phyloP scores from a whole-genome alignment of 371 early-diverging fungal species.

The Homolaphlyctis polyrhiza region DNA sequence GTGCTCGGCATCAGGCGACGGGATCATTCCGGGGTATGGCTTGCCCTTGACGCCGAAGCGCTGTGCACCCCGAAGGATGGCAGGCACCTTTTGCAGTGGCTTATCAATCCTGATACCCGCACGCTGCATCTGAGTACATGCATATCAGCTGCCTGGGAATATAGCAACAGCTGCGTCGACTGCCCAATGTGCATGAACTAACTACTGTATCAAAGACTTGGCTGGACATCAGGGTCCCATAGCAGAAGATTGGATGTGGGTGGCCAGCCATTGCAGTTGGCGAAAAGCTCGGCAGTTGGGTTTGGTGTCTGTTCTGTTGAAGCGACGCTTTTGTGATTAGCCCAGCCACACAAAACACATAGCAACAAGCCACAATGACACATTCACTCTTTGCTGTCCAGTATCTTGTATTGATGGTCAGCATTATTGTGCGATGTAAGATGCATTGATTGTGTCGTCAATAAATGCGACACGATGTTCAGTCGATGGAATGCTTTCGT shows the following conservation, averaged over 20 bases:
- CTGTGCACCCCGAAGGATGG: not conserved
- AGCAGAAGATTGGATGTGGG: not conserved
- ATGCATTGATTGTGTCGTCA: no score
- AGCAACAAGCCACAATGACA: no score
- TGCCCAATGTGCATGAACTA: not conserved
- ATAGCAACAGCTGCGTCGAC: not conserved
- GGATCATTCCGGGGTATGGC: not conserved
- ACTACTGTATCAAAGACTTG: not conserved
- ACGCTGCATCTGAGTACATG: not conserved
- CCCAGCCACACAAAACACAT: no score
- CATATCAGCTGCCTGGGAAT: not conserved
- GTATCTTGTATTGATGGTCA: no score
- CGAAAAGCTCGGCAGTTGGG: no score
- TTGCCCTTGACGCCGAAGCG: not conserved
- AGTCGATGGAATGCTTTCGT: no score
- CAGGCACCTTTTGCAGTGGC: not conserved
- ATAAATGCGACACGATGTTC: no score
- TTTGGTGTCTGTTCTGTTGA: no score
- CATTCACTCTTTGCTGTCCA: no score
- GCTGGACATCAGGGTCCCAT: conserved; percentile 3
- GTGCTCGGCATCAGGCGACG: not conserved
- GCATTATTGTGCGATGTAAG: no score
- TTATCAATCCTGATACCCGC: not conserved
- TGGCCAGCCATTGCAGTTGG: not conserved
- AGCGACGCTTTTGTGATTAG: no score